Evolutionary conservation across 192 early-diverging fungal species (phyloP).

Genomic region (Coemansia sp.): DNA sequence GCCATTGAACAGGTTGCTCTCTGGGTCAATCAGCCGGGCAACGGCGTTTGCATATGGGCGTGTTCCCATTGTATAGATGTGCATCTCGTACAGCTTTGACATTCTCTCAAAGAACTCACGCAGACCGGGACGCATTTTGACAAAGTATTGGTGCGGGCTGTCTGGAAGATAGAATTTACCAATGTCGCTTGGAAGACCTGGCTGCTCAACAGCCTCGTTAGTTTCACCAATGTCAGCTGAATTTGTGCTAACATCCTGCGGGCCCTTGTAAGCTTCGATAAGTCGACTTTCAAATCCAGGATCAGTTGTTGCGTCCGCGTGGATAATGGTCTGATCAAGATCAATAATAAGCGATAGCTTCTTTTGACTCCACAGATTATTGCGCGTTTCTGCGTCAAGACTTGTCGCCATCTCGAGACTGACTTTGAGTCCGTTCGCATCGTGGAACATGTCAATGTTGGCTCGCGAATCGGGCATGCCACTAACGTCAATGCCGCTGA

Average conservation of each 20-base stretch:
- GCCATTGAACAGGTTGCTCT: constrained; percentile 71
- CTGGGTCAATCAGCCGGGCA: constrained; percentile 82
- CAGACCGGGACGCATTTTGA: constrained; percentile 87
- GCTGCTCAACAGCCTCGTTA: too few species aligned
- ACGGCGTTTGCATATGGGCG: constrained; percentile 89
- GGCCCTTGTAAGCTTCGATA: constrained; percentile 40
- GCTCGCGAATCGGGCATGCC: constrained; percentile 58
- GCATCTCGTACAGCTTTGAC: constrained; percentile 80
- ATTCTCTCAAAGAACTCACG: constrained; percentile 72
- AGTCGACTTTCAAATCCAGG: constrained; percentile 34
- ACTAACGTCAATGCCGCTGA: constrained; percentile 39
- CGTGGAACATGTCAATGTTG: constrained; percentile 77
- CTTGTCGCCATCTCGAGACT: constrained; percentile 38
- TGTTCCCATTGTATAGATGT: constrained; percentile 99
- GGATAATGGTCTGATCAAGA: constrained; percentile 96
- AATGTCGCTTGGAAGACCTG: constrained; percentile 60
- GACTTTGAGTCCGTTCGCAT: constrained; percentile 66
- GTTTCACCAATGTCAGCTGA: too few species aligned
- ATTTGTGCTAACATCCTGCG: too few species aligned
- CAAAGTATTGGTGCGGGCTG: constrained; percentile 65
- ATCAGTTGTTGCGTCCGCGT: constrained; percentile 60
- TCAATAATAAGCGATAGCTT: constrained; percentile 92
- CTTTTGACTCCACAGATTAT: constrained; percentile 59
- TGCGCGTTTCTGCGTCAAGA: constrained; percentile 19
- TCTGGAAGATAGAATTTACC: constrained; percentile 72